phyloP scores from a whole-genome alignment of 495 filamentous ascomycete genomes.

The Podospora australis region DNA sequence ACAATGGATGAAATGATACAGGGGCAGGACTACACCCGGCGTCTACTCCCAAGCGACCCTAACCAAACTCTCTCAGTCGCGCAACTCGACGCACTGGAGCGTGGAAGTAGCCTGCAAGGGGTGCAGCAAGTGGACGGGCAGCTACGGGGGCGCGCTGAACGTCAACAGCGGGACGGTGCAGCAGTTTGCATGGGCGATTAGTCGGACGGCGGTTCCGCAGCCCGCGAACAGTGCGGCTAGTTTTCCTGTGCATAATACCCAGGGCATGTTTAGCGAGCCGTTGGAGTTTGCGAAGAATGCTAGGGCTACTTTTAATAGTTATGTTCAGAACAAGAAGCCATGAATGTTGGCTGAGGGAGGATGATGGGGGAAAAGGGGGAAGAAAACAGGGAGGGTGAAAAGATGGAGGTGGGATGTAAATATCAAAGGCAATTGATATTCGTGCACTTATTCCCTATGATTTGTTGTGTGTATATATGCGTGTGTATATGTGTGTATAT shows the following conservation, averaged over 20 bases:
- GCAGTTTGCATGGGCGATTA: constrained; percentile 33
- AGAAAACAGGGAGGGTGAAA: too few species aligned
- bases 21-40: not conserved
- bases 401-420: too few species aligned
- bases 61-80: constrained; percentile 30
- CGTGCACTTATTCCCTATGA: too few species aligned
- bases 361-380: not conserved
- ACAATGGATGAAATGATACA: not conserved
- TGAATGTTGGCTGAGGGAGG: not conserved
- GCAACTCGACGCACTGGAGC: constrained; percentile 44
- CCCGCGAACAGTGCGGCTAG: constrained; percentile 15
- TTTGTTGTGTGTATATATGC: too few species aligned
- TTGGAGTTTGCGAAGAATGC: constrained; percentile 19
- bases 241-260: constrained; percentile 22
- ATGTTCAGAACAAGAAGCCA: not conserved
- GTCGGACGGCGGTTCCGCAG: constrained; percentile 22
- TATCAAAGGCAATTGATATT: too few species aligned
- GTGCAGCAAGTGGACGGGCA: constrained; percentile 34
- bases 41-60: constrained; percentile 35
- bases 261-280: constrained; percentile 20
- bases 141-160: constrained; percentile 23
- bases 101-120: constrained; percentile 39
- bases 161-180: constrained; percentile 21
- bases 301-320: constrained; percentile 14
- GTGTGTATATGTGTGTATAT: too few species aligned